phyloP scores from a whole-genome alignment of 208 protist genomes.

The Leishmania mexicana region DNA sequence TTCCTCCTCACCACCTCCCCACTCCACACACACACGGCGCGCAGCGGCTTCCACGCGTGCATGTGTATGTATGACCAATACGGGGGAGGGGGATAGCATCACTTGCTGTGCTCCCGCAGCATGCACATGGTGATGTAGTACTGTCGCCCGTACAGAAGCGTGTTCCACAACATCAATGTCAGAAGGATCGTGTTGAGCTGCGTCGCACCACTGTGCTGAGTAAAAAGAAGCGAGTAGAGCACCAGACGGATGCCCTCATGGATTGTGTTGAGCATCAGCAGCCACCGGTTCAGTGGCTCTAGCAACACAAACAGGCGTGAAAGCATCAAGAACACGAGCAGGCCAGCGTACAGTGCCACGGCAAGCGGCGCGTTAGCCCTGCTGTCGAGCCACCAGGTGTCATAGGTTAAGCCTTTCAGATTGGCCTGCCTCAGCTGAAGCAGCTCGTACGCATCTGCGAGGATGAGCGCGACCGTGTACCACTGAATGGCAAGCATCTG shows the following conservation, averaged over 20 bases:
- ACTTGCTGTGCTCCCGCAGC: slow-evolving; percentile 36
- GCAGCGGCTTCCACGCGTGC: neutral
- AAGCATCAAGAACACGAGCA: slow-evolving; percentile 50
- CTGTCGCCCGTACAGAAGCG: slow-evolving; percentile 46
- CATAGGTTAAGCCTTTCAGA: slow-evolving; percentile 22
- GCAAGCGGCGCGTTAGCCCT: slow-evolving; percentile 43
- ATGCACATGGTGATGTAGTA: slow-evolving; percentile 62
- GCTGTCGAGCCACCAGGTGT: slow-evolving; percentile 52
- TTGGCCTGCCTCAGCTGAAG: slow-evolving; percentile 30
- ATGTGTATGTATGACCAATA: neutral
- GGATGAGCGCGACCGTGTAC: slow-evolving; percentile 47
- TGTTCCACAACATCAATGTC: slow-evolving; percentile 57
- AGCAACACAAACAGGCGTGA: slow-evolving; percentile 51
- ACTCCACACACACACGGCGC: too few relatives aligned
- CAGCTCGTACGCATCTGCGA: slow-evolving; percentile 39
- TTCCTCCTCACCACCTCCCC: neutral
- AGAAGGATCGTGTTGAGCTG: slow-evolving; percentile 66
- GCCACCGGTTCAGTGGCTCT: slow-evolving; percentile 63
- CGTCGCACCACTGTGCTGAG: slow-evolving; percentile 34
- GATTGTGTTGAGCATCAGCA: slow-evolving; percentile 46
- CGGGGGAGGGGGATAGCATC: neutral
- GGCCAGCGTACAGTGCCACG: slow-evolving; percentile 32
- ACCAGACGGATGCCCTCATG: slow-evolving; percentile 49
- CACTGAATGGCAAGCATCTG: slow-evolving; percentile 52
- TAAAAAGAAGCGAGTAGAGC: slow-evolving; percentile 47